phyloP scores from a whole-genome alignment of 768 basidiomycete genomes.

The Mycena olivaceomarginata region DNA sequence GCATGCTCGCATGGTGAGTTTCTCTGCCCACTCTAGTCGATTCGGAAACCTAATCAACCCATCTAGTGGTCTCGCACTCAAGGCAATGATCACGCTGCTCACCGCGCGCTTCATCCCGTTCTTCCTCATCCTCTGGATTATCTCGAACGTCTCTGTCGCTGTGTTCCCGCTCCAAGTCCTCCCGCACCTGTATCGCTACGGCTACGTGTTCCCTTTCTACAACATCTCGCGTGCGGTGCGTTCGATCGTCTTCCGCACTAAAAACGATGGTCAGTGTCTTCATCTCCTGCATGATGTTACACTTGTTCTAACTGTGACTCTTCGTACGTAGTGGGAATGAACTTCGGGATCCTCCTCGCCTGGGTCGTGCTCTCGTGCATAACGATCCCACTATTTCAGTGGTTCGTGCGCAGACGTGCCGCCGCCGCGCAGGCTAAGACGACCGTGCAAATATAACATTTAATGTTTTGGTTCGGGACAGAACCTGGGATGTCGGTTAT shows the following conservation, averaged over 20 bases:
- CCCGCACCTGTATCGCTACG: constrained; percentile 77
- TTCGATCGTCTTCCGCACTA: constrained; percentile 80
- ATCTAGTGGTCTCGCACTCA: constrained; percentile 75
- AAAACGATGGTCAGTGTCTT: constrained; percentile 69
- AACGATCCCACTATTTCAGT: constrained; percentile 72
- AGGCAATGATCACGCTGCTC: constrained; percentile 74
- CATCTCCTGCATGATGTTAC: constrained; percentile 2
- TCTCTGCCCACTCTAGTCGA: too few relatives aligned
- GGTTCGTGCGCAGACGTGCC: constrained; percentile 43
- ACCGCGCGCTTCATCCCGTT: constrained; percentile 71
- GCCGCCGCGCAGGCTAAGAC: neutral
- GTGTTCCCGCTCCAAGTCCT: constrained; percentile 76
- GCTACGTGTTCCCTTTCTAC: constrained; percentile 84
- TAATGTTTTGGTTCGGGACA: too few relatives aligned
- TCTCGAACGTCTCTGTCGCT: constrained; percentile 75
- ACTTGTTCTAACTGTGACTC: neutral
- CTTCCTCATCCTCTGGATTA: constrained; percentile 82
- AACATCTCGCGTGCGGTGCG: constrained; percentile 79
- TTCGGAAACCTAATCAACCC: neutral
- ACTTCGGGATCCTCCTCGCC: constrained; percentile 75
- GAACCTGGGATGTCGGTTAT: too few relatives aligned
- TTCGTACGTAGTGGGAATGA: constrained; percentile 69
- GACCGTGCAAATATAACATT: neutral
- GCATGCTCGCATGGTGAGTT: constrained; percentile 60
- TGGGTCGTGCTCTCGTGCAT: constrained; percentile 76